A percentile compares a stretch with the other conserved stretches of the same genome.
phyloP scores from a whole-genome alignment of 345 rosid genomes.

The Citrus cavaleriei region DNA sequence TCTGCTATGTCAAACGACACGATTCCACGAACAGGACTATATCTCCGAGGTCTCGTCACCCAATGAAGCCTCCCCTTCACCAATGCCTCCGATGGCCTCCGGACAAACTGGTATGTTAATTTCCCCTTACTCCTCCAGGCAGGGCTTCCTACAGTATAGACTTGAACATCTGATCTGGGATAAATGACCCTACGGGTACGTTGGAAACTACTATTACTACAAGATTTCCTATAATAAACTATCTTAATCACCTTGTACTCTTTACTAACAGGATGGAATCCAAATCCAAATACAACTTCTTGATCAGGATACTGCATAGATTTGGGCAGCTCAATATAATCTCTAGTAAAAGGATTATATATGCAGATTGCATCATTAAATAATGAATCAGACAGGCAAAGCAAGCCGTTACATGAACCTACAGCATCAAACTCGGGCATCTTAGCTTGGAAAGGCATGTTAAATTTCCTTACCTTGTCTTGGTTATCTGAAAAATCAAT shows the following conservation, averaged over 20 bases:
- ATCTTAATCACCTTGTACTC: constrained; percentile 65
- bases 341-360: constrained; percentile 58
- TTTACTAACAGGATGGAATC: constrained; percentile 41
- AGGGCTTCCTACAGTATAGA: constrained; percentile 42
- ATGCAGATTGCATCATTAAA: constrained; percentile 36
- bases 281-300: constrained; percentile 60
- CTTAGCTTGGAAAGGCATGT: constrained; percentile 28
- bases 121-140: constrained; percentile 77
- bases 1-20: constrained; percentile 70
- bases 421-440: constrained; percentile 50
- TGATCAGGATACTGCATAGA: constrained; percentile 33
- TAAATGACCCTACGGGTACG: constrained; percentile 30
- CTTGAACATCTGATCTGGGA: constrained; percentile 52
- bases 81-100: constrained; percentile 64
- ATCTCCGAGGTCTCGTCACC: constrained; percentile 58
- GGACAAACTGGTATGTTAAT: constrained; percentile 48
- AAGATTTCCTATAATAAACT: constrained; percentile 36
- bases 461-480: constrained; percentile 38
- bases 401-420: constrained; percentile 63
- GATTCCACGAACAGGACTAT: constrained; percentile 54
- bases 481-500: constrained; percentile 33
- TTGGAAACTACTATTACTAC: constrained; percentile 12
- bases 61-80: constrained; percentile 80
- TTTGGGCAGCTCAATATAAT: constrained; percentile 38
- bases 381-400: constrained; percentile 48